Percentiles rank a stretch among this genome's conserved stretches.
Conservation (phyloP, 495 filamentous ascomycete species). For the Penicillium goetzii region DNA sequence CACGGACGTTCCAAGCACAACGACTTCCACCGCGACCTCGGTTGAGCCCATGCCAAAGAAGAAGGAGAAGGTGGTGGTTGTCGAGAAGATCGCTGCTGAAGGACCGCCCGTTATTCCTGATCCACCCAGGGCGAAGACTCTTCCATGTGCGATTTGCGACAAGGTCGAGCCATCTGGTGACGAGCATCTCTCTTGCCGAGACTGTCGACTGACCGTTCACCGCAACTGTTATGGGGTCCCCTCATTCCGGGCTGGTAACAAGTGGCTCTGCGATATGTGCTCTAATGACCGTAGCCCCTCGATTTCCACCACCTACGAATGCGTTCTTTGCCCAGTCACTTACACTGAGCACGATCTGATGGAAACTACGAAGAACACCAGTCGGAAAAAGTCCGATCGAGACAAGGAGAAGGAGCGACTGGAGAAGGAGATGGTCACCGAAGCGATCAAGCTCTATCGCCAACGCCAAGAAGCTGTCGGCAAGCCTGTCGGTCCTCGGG, state of each 20-base stretch:
- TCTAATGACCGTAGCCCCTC: conserved; percentile 86
- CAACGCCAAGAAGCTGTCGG: conserved; percentile 83
- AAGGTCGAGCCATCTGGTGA: conserved; percentile 72
- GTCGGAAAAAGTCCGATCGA: conserved; percentile 93
- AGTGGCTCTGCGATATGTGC: conserved; percentile 97
- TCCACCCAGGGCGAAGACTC: conserved; percentile 70
- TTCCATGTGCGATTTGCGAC: conserved; percentile 86
- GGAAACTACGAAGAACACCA: conserved; percentile 78
- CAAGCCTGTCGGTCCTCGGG: conserved; percentile 78
- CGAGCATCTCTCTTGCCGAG: conserved; percentile 73
- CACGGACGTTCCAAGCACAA: conserved; percentile 52
- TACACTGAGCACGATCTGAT: conserved; percentile 78
- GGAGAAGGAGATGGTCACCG: conserved; percentile 77
- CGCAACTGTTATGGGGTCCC: conserved; percentile 86
- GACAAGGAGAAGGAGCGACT: conserved; percentile 85
- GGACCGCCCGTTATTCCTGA: conserved; percentile 66
- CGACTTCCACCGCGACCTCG: conserved; percentile 49
- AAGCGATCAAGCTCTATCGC: conserved; percentile 75
- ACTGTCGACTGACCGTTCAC: conserved; percentile 93
- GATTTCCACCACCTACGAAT: conserved; percentile 88
- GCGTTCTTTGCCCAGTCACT: conserved; percentile 81
- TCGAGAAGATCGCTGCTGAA: conserved; percentile 60
- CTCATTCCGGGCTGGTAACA: conserved; percentile 67
- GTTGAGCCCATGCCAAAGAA: conserved; percentile 62
- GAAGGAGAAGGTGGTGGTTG: conserved; percentile 62